These are phyloP conservation scores for Ilyonectria robusta DNA, from an alignment of 2,329 filamentous ascomycete genomes.

Conservation along the genomic window DNA sequence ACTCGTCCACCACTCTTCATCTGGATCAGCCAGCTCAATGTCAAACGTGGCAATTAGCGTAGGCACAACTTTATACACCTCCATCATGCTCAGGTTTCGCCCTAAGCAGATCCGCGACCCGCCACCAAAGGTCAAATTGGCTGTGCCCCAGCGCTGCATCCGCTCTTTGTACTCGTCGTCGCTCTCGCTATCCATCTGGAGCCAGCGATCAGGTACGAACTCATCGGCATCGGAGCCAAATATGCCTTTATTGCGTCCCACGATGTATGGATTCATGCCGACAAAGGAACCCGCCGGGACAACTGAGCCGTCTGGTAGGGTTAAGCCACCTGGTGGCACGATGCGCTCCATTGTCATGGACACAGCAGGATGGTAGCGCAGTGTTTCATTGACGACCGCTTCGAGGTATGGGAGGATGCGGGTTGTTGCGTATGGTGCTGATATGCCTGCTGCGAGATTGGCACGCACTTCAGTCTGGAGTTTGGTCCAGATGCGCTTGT, in stretches of 20 bases:
- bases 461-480: slow-evolving; percentile 37
- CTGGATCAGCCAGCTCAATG: slow-evolving; percentile 40
- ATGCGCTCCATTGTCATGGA: slow-evolving; percentile 61
- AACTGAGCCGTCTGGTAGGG: slow-evolving; percentile 48
- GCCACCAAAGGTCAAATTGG: slow-evolving; percentile 58
- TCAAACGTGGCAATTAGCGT: slow-evolving; percentile 60
- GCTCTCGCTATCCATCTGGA: slow-evolving; percentile 34
- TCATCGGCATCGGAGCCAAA: slow-evolving; percentile 59
- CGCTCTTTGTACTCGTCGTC: slow-evolving; percentile 38
- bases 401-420: slow-evolving; percentile 38
- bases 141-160: slow-evolving; percentile 52
- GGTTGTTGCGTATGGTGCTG: slow-evolving; percentile 35
- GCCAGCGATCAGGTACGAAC: slow-evolving; percentile 60
- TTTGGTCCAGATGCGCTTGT: slow-evolving; percentile 35
- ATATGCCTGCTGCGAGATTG: slow-evolving; percentile 11
- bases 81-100: slow-evolving; percentile 56
- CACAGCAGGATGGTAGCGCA: slow-evolving; percentile 61
- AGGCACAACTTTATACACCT: slow-evolving; percentile 62
- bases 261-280: slow-evolving; percentile 55
- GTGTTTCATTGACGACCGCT: slow-evolving; percentile 63
- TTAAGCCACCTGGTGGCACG: slow-evolving; percentile 56
- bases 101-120: slow-evolving; percentile 61
- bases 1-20: slow-evolving; percentile 44
- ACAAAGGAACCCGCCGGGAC: slow-evolving; percentile 52
- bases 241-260: slow-evolving; percentile 52